A percentile compares a stretch with the other conserved stretches of the same genome.
These are phyloP conservation scores for Puya raimondii DNA, from an alignment of 176 grass and related monocot species.

Conservation along the genomic window DNA sequence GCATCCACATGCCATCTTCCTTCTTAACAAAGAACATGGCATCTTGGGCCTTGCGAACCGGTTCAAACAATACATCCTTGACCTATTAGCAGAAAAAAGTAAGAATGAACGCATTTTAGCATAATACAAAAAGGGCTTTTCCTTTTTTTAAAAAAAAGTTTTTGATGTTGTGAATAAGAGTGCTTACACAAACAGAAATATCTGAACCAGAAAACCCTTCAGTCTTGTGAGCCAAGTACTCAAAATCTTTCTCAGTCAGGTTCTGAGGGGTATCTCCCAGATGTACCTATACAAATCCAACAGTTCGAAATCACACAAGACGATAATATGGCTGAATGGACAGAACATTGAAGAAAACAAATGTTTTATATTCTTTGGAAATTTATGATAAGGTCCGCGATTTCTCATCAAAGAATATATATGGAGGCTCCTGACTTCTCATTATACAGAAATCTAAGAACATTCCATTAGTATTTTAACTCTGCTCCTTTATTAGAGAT, in stretches of 20 bases:
- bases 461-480: too few relatives aligned
- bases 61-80: slow-evolving; percentile 92
- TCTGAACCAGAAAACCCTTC: slow-evolving; percentile 96
- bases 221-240: slow-evolving; percentile 60
- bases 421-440: too few relatives aligned
- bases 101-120: slow-evolving; percentile 4
- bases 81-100: slow-evolving; percentile 38
- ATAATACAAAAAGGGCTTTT: too few relatives aligned
- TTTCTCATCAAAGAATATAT: neutral
- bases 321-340: neutral
- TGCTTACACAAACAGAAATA: slow-evolving; percentile 88
- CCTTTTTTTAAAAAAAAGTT: neutral
- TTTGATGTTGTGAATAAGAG: neutral
- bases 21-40: slow-evolving; percentile 85
- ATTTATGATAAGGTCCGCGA: neutral
- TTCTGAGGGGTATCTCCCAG: slow-evolving; percentile 87
- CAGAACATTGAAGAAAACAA: too few relatives aligned
- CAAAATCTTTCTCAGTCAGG: slow-evolving; percentile 85
- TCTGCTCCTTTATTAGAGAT: too few relatives aligned
- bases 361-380: too few relatives aligned
- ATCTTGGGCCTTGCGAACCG: slow-evolving; percentile 90
- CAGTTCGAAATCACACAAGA: too few relatives aligned
- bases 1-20: slow-evolving; percentile 64
- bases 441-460: too few relatives aligned
- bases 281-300: slow-evolving; percentile 47